Evolutionary conservation across 208 protist species (phyloP), one percentile per base, ranked within the genome.

Genomic region (Angomonas deanei): DNA sequence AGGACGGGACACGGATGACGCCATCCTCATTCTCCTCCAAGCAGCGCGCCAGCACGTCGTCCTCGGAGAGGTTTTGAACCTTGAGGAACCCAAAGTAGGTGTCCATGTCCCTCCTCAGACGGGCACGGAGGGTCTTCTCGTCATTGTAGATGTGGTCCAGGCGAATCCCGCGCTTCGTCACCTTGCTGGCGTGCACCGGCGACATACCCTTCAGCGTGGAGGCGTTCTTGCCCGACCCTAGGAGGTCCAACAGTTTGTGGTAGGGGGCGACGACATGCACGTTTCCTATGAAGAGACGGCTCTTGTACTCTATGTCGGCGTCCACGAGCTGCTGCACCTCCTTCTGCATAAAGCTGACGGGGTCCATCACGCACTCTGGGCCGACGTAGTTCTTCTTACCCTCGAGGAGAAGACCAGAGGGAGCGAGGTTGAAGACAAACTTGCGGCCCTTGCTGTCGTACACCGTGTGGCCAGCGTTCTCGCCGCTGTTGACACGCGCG

Each of bases 141-240:
- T 94, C 89, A 71, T 97, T 96, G 77, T 88, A 97, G 60, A 97
- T 89, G 68, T 97, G 86, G 64, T 97, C 87, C 8, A 97, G 72
- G 5, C 92, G 92, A 59, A 95, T 93, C 23, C 88, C 92, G 13
- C 84, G 79, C 72, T 94, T 94, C 38, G 71, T 87, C 19, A 88
- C 92, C 71, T 97, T 97, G 55, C 86, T 93, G 34, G 88, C 83
- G 66, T 97, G 92, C 27, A 89, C 76, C 2, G 92, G 92, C 10
- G 88, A 76, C 85, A 97, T 97, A 36, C 92, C 92, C 78, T 95
- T 95, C 46, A 97, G 80, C 52, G 92, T 97, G 5, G 87, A 94
- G 30, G 86, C 76, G 75, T 97, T 97, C 13, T 73, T 68, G 24
- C 83, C 69, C 11, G 86, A 94, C 24, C 61, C 58, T 42, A 97